These are phyloP conservation scores for Scedosporium boydii DNA, from an alignment of 2,329 filamentous ascomycete species.

Conservation along the genomic window DNA sequence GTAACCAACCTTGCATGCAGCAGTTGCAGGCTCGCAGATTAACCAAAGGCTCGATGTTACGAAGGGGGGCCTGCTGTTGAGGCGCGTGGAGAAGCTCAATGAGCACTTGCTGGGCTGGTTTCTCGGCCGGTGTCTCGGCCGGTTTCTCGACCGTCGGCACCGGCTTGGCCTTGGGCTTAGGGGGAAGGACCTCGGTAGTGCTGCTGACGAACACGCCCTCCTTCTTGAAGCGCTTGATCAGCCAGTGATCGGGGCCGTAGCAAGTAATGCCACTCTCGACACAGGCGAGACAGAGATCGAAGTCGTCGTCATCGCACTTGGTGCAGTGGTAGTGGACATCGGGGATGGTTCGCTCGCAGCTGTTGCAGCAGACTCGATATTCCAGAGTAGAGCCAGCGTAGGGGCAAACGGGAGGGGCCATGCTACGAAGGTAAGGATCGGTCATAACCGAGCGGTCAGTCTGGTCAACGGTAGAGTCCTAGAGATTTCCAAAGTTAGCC, in stretches of 20 bases:
- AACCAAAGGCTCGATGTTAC: too few relatives aligned
- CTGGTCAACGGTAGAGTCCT: neutral
- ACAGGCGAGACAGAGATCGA: slow-evolving; percentile 79
- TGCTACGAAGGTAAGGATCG: neutral
- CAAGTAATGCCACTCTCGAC: slow-evolving; percentile 69
- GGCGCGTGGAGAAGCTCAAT: neutral
- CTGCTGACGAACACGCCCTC: slow-evolving; percentile 75
- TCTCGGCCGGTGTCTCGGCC: neutral
- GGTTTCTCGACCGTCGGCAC: slow-evolving; percentile 1
- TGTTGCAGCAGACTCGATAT: slow-evolving; percentile 91
- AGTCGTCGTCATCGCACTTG: slow-evolving; percentile 87
- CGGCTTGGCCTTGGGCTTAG: slow-evolving; percentile 20
- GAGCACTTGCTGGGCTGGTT: neutral
- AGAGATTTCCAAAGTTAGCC: neutral
- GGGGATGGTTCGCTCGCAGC: slow-evolving; percentile 68
- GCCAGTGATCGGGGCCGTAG: slow-evolving; percentile 72
- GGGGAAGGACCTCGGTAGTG: slow-evolving; percentile 69
- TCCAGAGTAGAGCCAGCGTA: slow-evolving; percentile 13
- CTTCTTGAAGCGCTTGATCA: slow-evolving; percentile 81
- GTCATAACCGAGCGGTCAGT: neutral
- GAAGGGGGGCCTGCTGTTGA: too few relatives aligned
- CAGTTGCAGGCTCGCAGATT: slow-evolving; percentile 54
- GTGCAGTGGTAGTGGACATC: slow-evolving; percentile 90
- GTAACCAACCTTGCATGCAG: slow-evolving; percentile 36
- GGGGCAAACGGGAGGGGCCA: neutral